phyloP scores from a whole-genome alignment of 169 alveolate genomes.

The Besnoitia besnoiti region DNA sequence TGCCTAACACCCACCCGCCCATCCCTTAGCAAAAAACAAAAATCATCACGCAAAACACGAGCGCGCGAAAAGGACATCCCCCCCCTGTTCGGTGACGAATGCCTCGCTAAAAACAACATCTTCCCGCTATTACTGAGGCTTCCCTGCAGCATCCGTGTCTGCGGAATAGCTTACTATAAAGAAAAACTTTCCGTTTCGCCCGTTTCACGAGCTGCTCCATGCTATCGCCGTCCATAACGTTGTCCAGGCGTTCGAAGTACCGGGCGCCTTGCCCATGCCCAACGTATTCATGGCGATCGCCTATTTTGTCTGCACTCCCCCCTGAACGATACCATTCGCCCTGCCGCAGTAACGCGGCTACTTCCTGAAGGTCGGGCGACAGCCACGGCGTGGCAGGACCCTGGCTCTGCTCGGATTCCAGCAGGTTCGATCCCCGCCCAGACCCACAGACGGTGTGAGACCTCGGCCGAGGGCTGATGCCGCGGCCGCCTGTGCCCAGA shows the following conservation, averaged over 20 bases:
- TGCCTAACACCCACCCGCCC: too few relatives aligned
- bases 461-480: background rate
- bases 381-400: background rate
- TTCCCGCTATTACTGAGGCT: too few relatives aligned
- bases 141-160: too few relatives aligned
- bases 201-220: slow-evolving; percentile 32
- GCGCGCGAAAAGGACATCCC: too few relatives aligned
- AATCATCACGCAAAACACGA: too few relatives aligned
- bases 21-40: too few relatives aligned
- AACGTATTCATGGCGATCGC: background rate
- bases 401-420: background rate
- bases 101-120: too few relatives aligned
- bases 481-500: background rate
- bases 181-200: background rate
- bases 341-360: background rate
- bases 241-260: slow-evolving; percentile 33
- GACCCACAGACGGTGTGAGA: background rate
- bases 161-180: background rate
- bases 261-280: slow-evolving; percentile 17
- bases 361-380: slow-evolving; percentile 12
- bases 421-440: background rate
- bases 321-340: background rate
- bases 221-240: slow-evolving; percentile 32
- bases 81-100: too few relatives aligned
- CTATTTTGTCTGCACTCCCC: background rate